These are phyloP conservation scores for Fomes fomentarius DNA, from an alignment of 1,284 basidiomycete species.

Conservation along the genomic window DNA sequence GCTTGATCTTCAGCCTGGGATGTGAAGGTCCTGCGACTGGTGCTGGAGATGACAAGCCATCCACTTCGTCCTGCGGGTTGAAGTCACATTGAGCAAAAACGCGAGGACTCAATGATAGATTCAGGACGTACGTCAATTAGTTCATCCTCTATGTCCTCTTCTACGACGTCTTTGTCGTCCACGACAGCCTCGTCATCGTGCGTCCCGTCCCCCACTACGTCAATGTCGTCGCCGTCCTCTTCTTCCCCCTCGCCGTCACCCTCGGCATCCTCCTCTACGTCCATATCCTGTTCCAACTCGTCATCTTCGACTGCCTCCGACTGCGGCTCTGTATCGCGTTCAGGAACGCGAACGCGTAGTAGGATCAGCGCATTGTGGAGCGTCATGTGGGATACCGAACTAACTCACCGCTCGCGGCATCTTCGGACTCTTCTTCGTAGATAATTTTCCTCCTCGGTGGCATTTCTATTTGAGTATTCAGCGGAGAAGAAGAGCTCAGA, in stretches of 20 bases:
- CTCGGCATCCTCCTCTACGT: slow-evolving; percentile 33
- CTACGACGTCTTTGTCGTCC: slow-evolving; percentile 36
- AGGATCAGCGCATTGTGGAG: neutral
- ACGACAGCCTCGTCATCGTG: slow-evolving; percentile 38
- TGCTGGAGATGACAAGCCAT: slow-evolving; percentile 36
- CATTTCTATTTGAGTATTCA: slow-evolving; percentile 13
- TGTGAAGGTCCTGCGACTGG: slow-evolving; percentile 15
- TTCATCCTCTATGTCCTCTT: slow-evolving; percentile 38
- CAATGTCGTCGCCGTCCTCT: slow-evolving; percentile 26
- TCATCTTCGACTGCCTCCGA: slow-evolving; percentile 27
- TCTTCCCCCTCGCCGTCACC: slow-evolving; percentile 34
- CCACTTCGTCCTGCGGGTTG: slow-evolving; percentile 32
- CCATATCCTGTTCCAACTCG: slow-evolving; percentile 32
- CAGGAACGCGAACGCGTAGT: neutral
- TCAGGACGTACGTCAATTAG: slow-evolving; percentile 32
- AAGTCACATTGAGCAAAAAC: neutral
- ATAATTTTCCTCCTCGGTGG: slow-evolving; percentile 20
- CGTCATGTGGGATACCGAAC: neutral
- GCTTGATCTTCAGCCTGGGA: slow-evolving; percentile 60
- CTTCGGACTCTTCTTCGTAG: slow-evolving; percentile 28
- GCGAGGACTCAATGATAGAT: too few relatives aligned
- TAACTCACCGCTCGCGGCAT: slow-evolving; percentile 27
- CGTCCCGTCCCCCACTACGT: slow-evolving; percentile 32
- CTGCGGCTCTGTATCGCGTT: slow-evolving; percentile 14
- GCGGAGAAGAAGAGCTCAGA: too few relatives aligned